Base-by-base conservation (phyloP, 306 rosid genomes). In the Rosa lucieae region DNA sequence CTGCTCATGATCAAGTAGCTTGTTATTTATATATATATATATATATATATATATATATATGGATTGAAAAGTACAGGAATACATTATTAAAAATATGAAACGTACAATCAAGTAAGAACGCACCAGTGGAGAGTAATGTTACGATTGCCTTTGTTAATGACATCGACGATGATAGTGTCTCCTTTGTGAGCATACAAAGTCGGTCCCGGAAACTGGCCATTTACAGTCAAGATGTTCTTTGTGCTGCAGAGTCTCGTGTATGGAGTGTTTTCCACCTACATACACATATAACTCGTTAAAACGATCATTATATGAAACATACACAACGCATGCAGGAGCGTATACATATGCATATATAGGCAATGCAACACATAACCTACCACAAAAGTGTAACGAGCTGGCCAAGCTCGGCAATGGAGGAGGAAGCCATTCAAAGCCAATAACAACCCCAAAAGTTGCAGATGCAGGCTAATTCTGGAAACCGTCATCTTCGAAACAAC, bases 81-180 rank as follows among this genome's bases (percentile, higher is more conserved):
- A 18, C 11, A 18, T 23, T 4, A 63, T 63, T 9, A 4, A 62
- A 23, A 29, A 23, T 7, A 5, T 53, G 8, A 53, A 6, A 20
- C 29, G 29, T 26, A 26, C 23, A n/a, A 58, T 5, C 17, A 20
- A n/a, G 11, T n/a, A n/a, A 2, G 29, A 56, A 63, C 21, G 6
- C 59, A 84, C 92, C 94, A 90, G 65, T 90, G 94, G 68, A 90
- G 65, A 10, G 92, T 86, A 65, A 90, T 88, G 85, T 85, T 85
- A 75, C 58, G 68, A 18, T 39, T 81, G 7, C 79, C 91, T 63
- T 77, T 67, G 81, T 87, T 89, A 49, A 46, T 11, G 44, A 87
- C 90, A 62, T 85, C 58, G 42, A 89, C 86, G 62, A 14, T 44
- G 74, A 87, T 39, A 5, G 83, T 84, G 17, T 89, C 83, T 76